phyloP scores from a whole-genome alignment of 2,329 filamentous ascomycete species.

The Arthroderma sp. region DNA sequence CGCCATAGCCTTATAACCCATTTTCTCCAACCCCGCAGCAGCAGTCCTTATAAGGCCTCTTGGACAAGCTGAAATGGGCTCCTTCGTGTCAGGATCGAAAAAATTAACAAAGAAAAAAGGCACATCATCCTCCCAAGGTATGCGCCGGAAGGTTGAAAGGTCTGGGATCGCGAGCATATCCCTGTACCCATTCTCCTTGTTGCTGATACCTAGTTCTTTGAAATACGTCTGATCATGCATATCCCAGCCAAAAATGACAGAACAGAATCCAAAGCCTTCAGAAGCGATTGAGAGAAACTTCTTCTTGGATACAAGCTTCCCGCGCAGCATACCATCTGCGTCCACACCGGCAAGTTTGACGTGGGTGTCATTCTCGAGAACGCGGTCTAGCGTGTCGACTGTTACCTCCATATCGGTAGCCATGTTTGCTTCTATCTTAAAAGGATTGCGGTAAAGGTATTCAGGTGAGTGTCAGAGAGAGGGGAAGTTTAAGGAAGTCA shows the following conservation, averaged over 20 bases:
- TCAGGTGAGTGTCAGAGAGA: too few species aligned
- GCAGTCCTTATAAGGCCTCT: constrained; percentile 59
- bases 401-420: constrained; percentile 27
- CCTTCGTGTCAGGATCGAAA: constrained; percentile 61
- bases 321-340: constrained; percentile 73
- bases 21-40: constrained; percentile 51
- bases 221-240: constrained; percentile 92
- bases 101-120: constrained; percentile 80
- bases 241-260: constrained; percentile 90
- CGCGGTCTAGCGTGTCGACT: constrained; percentile 47
- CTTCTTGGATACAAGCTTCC: constrained; percentile 82
- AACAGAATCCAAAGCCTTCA: constrained; percentile 83
- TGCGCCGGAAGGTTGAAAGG: constrained; percentile 61
- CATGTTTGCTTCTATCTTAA: not conserved
- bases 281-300: constrained; percentile 79
- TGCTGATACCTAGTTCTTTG: constrained; percentile 72
- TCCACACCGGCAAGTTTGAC: constrained; percentile 84
- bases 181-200: constrained; percentile 78
- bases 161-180: constrained; percentile 76
- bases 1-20: constrained; percentile 73
- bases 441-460: too few species aligned
- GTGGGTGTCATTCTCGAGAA: constrained; percentile 58
- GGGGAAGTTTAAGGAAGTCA: too few species aligned
- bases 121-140: constrained; percentile 80
- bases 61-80: constrained; percentile 64